Evolutionary conservation across 805 yeast genomes (phyloP), one percentile per base, ranked within the genome.

Genomic region (Hanseniaspora thailandica): DNA sequence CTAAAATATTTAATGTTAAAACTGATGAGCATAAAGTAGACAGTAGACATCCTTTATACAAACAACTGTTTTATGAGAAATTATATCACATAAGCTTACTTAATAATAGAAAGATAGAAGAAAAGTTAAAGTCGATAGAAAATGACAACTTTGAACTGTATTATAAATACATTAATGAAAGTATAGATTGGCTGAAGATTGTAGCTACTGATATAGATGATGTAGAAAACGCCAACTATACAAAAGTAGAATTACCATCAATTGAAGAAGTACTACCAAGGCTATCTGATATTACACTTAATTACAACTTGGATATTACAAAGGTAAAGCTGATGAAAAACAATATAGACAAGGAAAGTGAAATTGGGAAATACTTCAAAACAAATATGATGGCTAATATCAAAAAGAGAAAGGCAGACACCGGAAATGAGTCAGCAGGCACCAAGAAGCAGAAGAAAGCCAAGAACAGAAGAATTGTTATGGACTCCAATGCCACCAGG

Each of bases 151-250:
- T 12, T 8, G 13, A 20, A 7, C 34, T 33, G 7, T 15, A 49
- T 25, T 20, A 49, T 15, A 25, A 13, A 17, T 49, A 33, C 25
- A 34, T 49, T 1, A 15, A 19, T 7, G 26, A 49, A 4, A 41
- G 53, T 28, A 49, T 49, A 17, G 41, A 49, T 19, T 49, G 53
- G 53, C 2, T n/a, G 23, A 39, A 49, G 19, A 49, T 49, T 8
- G 8, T 49, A 12, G 23, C 41, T 15, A 8, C 15, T n/a, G 30
- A 31, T 28, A 3, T 15, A 15, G 35, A 41, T 13, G 36, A 33
- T 23, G 23, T 33, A 2, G 45, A 40, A n/a, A 30, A 41, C 8
- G 28, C 34, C 2, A 35, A 49, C 2, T 3, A 23, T 12, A 49
- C 41, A 4, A 5, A 8, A 12, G 19, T 49, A 10, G 28, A 25